Evolutionary conservation across 179 eudicot species (phyloP), one percentile per base, ranked within the genome.

Genomic region (Carnegiea gigantea): DNA sequence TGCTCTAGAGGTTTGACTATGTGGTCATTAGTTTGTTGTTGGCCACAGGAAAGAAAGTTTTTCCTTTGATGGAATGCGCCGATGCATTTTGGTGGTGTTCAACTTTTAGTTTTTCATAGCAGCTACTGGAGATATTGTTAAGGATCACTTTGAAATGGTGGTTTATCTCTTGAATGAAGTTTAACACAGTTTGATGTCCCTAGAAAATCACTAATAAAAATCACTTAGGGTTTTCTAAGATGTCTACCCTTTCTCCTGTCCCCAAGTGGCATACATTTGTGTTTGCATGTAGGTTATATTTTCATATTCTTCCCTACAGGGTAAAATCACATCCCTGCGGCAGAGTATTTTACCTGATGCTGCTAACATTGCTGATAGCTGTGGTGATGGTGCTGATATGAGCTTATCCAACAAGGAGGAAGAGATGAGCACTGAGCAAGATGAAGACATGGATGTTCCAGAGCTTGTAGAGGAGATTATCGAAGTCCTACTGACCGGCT

Each of bases 391-490:
- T 75, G 73, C 54, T 65, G 85, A 83, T 64, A 24, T 68, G 75
- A 84, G 87, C 78, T 79, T 80, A 77, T 76, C 81, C 62, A 77
- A 76, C 82, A 77, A 77, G 68, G 84, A 81, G 38, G 79, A 85
- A 85, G 85, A 83, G 54, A 82, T 79, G 48, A 84, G 64, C 76
- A 82, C 44, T 81, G 89, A 77, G 70, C 83, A 89, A 85, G 98
- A 94, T 84, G 99, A 94, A 84, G 96, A 90, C 48, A 94, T 96
- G 91, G 97, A 96, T 88, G 93, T 96, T 83, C 99, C 99, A 43
- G 98, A 96, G 44, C 83, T 88, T 80, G 87, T 94, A 40, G 99
- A 96, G 85, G 98, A 96, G 85, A 88, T 96, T 17, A 92, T 96
- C 85, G 99, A 91, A 88, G 86, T 94, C 79, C 86, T 96, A 77